Evolutionary conservation across 75 land plant species (phyloP), one percentile per base, ranked within the genome.

Genomic region (Pinus taeda): DNA sequence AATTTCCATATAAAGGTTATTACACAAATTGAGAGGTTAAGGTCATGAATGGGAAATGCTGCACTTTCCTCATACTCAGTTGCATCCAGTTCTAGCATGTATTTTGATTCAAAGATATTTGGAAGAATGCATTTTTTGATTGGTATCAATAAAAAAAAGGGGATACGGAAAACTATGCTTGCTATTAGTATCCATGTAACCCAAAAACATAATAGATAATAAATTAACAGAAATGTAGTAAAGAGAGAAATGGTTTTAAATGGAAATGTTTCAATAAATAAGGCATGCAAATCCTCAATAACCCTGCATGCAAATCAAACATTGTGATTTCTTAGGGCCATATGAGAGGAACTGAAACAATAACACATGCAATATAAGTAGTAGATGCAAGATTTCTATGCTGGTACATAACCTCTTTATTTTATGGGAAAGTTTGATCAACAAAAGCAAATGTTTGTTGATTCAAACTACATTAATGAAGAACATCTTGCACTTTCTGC

Each of bases 141-240:
- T 59, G 83, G 78, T 57, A 97, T 79, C 63, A 97, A 87, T 12
- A 92, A 37, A 85, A 97, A 90, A 75, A 97, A 92, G 11, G 91
- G 89, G 62, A 97, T 60, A 5, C 98, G 98, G 71, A 97, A 97
- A 39, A 97, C 79, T 0, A 97, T 90, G 74, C 99, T 98, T 53
- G 92, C 98, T 57, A 94, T 83, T 57, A 98, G 99, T 64, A 97
- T 92, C 93, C 93, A 97, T 22, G 99, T 97, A 22, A 97, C 71
- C 12, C 98, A 93, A 79, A 91, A 97, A 74, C 99, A 97, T 2
- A 85, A 15, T 57, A 97, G 61, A 12, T 94, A 74, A 67, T 94
- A 94, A 30, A 88, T 84, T 45, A 94, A 75, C 72, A 94, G 99
- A 79, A 97, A 91, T 11, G 92, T 15, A 11, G 99, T 97, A 60